Evolutionary conservation across 148 eudicot genomes (phyloP), one percentile per base, ranked within the genome.

Genomic region (Oxyria digyna): DNA sequence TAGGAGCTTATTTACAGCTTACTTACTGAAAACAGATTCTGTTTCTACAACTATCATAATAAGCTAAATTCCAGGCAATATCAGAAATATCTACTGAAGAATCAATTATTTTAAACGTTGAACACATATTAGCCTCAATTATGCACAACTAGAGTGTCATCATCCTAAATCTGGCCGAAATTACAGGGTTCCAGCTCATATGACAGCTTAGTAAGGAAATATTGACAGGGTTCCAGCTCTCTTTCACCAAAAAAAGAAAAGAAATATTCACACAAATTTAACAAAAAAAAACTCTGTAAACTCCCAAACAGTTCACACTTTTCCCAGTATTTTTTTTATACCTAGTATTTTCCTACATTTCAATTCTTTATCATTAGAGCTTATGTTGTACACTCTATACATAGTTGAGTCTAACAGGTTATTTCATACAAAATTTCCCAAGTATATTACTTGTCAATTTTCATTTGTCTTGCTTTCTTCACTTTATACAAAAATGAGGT

Each of bases 401-500:
- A n/a, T n/a, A n/a, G n/a, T n/a, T n/a, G n/a, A n/a, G n/a, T n/a
- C n/a, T n/a, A n/a, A 48, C 8, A 48, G 21, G 24, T 48, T 48
- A 48, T 48, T 48, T 48, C n/a, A 48, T 48, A 18, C 13, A 17
- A 42, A 48, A 6, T 48, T 48, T 48, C 63, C 35, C 18, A 57
- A 59, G 17, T 14, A 55, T 31, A 32, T 62, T 71, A 94, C 98
- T 89, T 94, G 87, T 94, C 99, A 35, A 91, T 87, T 81, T 78
- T 87, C 99, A 94, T 94, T 76, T 90, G 87, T 79, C 78, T 87
- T 62, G 92, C 96, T 66, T 82, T 68, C 84, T 46, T 42, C 65
- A 94, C 99, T 87, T 80, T 73, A 38, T 73, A 29, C 81, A 94
- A 75, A 81, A 90, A 90, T 67, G 81, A 73, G 79, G 76, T 74